A percentile compares a stretch with the other conserved stretches of the same genome.
These are phyloP conservation scores for Vicia sativa DNA, from an alignment of 306 rosid genomes.

Conservation along the genomic window DNA sequence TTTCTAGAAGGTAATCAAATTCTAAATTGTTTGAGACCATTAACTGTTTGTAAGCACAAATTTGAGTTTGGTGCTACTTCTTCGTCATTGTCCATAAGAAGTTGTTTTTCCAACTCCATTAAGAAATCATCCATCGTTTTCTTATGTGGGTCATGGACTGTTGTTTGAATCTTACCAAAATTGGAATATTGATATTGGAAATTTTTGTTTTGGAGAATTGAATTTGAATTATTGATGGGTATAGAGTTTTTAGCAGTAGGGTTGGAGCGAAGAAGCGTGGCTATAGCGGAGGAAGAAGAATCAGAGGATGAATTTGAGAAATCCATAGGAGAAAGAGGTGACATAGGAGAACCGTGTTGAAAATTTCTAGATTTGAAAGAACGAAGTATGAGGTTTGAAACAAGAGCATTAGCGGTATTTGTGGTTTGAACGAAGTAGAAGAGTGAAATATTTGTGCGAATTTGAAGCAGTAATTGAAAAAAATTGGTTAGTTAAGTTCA, in stretches of 20 bases:
- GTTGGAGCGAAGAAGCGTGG: conserved; percentile 48
- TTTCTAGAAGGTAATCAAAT: conserved; percentile 47
- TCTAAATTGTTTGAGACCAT: conserved; percentile 85
- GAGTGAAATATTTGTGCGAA: too few relatives aligned
- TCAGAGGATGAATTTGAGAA: conserved; percentile 31
- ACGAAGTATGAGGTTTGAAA: conserved; percentile 51
- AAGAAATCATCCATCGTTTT: conserved; percentile 60
- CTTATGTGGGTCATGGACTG: conserved; percentile 51
- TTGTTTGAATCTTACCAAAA: conserved; percentile 36
- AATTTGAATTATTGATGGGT: neutral
- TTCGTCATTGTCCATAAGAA: conserved; percentile 75
- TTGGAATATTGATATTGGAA: conserved; percentile 8
- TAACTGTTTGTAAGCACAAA: conserved; percentile 62
- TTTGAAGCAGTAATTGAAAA: too few relatives aligned
- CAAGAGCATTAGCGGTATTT: neutral
- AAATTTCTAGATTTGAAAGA: conserved; percentile 65
- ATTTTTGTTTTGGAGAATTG: neutral
- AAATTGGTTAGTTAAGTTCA: too few relatives aligned
- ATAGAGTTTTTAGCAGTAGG: conserved; percentile 17
- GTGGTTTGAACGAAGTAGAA: too few relatives aligned
- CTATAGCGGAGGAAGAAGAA: conserved; percentile 41
- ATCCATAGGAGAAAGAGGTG: conserved; percentile 54
- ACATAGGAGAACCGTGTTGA: conserved; percentile 45
- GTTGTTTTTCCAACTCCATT: conserved; percentile 80
- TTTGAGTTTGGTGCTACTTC: conserved; percentile 65